phyloP scores from a whole-genome alignment of 768 basidiomycete genomes.

The Mycena pura region DNA sequence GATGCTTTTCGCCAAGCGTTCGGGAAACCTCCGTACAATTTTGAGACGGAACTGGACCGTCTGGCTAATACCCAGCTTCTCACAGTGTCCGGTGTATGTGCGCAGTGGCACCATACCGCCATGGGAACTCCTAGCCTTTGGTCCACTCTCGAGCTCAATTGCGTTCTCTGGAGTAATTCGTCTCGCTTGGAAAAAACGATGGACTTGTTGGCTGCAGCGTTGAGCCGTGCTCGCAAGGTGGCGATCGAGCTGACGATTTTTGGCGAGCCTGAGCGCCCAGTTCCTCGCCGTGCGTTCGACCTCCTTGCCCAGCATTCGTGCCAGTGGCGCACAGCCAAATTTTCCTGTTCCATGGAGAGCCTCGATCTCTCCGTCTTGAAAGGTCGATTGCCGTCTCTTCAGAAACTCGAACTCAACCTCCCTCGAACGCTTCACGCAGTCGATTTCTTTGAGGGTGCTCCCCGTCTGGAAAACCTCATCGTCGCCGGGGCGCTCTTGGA shows the following conservation, averaged over 20 bases:
- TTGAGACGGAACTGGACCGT: not conserved
- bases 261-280: not conserved
- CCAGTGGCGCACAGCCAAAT: not conserved
- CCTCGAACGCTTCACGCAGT: not conserved
- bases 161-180: not conserved
- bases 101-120: not conserved
- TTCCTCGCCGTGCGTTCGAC: not conserved
- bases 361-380: not conserved
- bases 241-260: not conserved
- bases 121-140: not conserved
- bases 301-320: not conserved
- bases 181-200: not conserved
- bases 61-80: not conserved
- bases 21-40: not conserved
- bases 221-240: not conserved
- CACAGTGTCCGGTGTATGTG: not conserved
- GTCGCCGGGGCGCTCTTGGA: not conserved
- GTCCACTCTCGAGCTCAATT: not conserved
- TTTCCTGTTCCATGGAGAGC: not conserved
- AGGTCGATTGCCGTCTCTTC: not conserved
- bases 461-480: not conserved
- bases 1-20: not conserved
- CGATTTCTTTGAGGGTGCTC: not conserved
- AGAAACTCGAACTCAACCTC: not conserved
- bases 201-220: not conserved